Evolutionary conservation across 805 yeast species (phyloP).

Genomic region (Barnettozyma botsteinii): DNA sequence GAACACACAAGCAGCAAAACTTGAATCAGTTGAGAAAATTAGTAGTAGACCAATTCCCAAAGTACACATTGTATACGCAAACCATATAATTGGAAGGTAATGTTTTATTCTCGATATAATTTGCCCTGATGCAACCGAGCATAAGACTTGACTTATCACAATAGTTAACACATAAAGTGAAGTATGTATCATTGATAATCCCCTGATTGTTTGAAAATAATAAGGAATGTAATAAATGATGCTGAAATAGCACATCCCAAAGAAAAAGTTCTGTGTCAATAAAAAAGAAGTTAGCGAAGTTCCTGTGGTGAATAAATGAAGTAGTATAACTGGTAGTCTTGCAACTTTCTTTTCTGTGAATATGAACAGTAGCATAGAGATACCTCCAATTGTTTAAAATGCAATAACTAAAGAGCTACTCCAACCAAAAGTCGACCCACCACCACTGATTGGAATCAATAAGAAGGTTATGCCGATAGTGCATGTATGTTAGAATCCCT

Average conservation of each 20-base stretch:
- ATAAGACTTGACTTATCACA: constrained; percentile 6
- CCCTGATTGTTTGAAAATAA: constrained; percentile 25
- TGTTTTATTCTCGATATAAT: constrained; percentile 5
- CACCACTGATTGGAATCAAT: constrained; percentile 52
- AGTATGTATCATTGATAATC: constrained; percentile 23
- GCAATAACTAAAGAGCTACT: constrained; percentile 31
- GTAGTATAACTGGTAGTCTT: constrained; percentile 49
- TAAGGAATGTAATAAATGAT: constrained; percentile 43
- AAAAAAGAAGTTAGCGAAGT: constrained; percentile 25
- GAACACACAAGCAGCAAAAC: constrained; percentile 29
- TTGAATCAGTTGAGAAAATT: constrained; percentile 26
- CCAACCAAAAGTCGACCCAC: constrained; percentile 52
- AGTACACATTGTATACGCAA: constrained; percentile 27
- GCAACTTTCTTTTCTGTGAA: constrained; percentile 46
- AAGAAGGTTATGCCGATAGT: constrained; percentile 40
- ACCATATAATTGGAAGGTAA: constrained; percentile 19
- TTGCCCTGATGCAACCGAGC: constrained; percentile 8
- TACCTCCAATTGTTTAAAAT: constrained; percentile 33
- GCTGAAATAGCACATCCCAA: constrained; percentile 43
- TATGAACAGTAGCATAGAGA: constrained; percentile 34
- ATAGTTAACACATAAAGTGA: constrained; percentile 7
- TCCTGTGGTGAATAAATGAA: constrained; percentile 34
- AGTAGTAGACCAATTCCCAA: constrained; percentile 3
- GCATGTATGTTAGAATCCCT: constrained; percentile 43
- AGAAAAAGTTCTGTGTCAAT: constrained; percentile 35